phyloP scores from a whole-genome alignment of 257 asterid genomes.

The Solanum bulbocastanum region DNA sequence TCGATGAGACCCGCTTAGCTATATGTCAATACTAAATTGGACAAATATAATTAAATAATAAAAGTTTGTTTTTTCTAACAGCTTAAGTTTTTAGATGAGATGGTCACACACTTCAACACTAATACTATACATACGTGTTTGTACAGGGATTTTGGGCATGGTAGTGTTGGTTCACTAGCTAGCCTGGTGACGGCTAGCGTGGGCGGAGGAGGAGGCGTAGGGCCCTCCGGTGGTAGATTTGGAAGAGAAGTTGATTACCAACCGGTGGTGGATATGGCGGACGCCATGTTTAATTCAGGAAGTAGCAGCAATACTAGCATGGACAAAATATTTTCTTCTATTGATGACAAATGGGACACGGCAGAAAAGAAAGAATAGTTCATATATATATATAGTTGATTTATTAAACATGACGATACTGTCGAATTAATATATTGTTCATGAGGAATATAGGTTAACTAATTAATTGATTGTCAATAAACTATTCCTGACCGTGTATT shows the following conservation, averaged over 20 bases:
- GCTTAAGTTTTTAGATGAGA: too few species aligned
- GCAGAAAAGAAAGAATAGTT: conserved; percentile 40
- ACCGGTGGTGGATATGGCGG: conserved; percentile 79
- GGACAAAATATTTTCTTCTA: conserved; percentile 61
- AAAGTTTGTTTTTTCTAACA: too few species aligned
- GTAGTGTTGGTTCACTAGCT: not conserved
- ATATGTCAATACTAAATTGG: not conserved
- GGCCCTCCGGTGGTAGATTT: conserved; percentile 14
- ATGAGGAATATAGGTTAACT: not conserved
- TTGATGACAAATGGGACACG: conserved; percentile 59
- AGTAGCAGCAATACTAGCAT: conserved; percentile 64
- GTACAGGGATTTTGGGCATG: not conserved
- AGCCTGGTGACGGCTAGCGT: not conserved
- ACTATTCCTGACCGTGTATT: not conserved
- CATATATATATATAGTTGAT: not conserved
- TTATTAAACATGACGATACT: not conserved
- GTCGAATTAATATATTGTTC: not conserved
- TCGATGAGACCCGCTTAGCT: not conserved
- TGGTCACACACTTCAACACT: too few species aligned
- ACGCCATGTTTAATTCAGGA: conserved; percentile 73
- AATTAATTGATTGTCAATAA: not conserved
- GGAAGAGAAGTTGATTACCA: conserved; percentile 18
- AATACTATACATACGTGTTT: not conserved
- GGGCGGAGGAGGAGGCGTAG: conserved; percentile 1
- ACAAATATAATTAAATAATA: too few species aligned